A percentile compares a stretch with the other conserved stretches of the same genome.
Conservation (phyloP, 169 alveolate species). For the Plasmodium falciparum region DNA sequence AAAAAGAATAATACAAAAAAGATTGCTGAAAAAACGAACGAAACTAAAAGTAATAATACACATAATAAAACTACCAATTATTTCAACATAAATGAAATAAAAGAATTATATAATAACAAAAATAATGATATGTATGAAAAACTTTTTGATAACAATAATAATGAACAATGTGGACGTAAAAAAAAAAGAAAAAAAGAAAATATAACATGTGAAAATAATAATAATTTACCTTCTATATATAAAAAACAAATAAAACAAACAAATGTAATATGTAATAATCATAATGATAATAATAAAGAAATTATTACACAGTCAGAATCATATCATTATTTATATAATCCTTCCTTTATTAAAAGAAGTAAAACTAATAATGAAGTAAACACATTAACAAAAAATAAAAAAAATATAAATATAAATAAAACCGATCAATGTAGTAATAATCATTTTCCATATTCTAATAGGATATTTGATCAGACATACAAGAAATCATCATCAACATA, state of each 20-base stretch:
- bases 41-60: constrained; percentile 10
- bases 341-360: not conserved
- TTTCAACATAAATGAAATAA: constrained; percentile 45
- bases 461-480: constrained; percentile 37
- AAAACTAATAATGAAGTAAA: not conserved
- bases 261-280: not conserved
- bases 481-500: constrained; percentile 10
- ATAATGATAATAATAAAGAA: not conserved
- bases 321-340: not conserved
- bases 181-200: constrained; percentile 52
- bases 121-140: constrained; percentile 39
- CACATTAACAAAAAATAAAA: not conserved
- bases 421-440: not conserved
- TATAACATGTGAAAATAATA: not conserved
- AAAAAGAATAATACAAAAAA: constrained; percentile 19
- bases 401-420: not conserved
- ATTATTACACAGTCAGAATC: constrained; percentile 1
- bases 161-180: not conserved
- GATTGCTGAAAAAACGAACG: constrained; percentile 14
- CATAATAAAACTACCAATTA: constrained; percentile 33
- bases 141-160: constrained; percentile 17
- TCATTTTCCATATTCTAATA: constrained; percentile 12
- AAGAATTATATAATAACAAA: constrained; percentile 14
- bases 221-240: not conserved
- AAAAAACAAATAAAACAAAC: constrained; percentile 4